Evolutionary conservation across 352 stramenopile genomes (phyloP).

Genomic region (Phytophthora palmivora): DNA sequence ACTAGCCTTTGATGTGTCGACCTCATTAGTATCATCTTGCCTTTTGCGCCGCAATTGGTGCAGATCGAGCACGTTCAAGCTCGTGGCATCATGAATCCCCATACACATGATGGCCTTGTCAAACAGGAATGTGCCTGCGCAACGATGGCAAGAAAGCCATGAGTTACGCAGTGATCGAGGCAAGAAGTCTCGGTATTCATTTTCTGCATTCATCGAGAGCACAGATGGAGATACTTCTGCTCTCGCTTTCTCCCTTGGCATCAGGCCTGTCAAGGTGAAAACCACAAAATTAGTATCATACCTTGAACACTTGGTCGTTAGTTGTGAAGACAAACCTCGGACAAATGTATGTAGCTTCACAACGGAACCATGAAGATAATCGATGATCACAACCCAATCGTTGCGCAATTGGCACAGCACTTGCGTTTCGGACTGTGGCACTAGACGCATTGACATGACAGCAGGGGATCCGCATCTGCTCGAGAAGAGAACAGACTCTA

Average conservation of each 20-base stretch:
- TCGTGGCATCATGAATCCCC: slow-evolving; percentile 44
- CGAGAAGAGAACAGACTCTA: slow-evolving; percentile 39
- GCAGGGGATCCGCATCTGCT: slow-evolving; percentile 37
- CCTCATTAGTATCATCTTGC: slow-evolving; percentile 1
- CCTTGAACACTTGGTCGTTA: neutral
- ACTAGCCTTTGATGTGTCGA: neutral
- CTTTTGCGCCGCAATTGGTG: slow-evolving; percentile 38
- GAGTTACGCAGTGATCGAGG: slow-evolving; percentile 44
- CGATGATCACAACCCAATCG: slow-evolving; percentile 72
- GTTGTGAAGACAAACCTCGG: slow-evolving; percentile 39
- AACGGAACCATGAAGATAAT: slow-evolving; percentile 44
- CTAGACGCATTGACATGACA: slow-evolving; percentile 52
- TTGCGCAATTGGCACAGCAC: slow-evolving; percentile 74
- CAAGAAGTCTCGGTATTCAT: slow-evolving; percentile 29
- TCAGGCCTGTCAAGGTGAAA: slow-evolving; percentile 16
- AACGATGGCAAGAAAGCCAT: slow-evolving; percentile 67
- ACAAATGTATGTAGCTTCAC: slow-evolving; percentile 69
- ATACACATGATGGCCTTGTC: slow-evolving; percentile 61
- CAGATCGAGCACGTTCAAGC: slow-evolving; percentile 63
- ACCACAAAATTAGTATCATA: neutral
- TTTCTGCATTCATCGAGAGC: slow-evolving; percentile 31
- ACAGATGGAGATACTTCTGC: slow-evolving; percentile 39
- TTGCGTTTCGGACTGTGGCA: slow-evolving; percentile 44
- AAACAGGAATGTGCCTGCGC: slow-evolving; percentile 50
- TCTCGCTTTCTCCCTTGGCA: slow-evolving; percentile 29